These are phyloP conservation scores for Parafenestella ontariensis DNA, from an alignment of 2,329 filamentous ascomycete species.

Conservation along the genomic window DNA sequence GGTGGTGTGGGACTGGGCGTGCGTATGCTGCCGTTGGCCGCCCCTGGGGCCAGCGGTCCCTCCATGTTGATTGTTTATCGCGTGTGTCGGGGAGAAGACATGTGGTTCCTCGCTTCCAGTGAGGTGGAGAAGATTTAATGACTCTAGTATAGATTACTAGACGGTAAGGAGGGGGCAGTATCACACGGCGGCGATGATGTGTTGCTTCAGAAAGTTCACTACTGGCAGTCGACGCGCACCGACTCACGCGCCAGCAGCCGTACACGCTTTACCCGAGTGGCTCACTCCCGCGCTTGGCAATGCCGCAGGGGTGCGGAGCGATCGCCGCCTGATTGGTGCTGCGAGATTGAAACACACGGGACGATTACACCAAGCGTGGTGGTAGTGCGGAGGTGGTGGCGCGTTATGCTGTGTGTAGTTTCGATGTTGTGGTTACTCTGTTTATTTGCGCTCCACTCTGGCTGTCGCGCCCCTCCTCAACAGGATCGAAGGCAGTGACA, in stretches of 20 bases:
- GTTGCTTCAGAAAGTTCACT: constrained; percentile 23
- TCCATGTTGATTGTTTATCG: constrained; percentile 47
- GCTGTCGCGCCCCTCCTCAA: not conserved
- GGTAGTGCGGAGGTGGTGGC: not conserved
- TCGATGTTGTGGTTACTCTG: not conserved
- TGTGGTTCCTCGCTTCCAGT: constrained; percentile 37
- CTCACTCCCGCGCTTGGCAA: constrained; percentile 24
- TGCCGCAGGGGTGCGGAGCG: constrained; percentile 31
- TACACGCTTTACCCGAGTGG: constrained; percentile 1
- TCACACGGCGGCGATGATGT: constrained; percentile 29
- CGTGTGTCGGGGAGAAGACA: constrained; percentile 36
- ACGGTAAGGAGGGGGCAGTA: constrained; percentile 10
- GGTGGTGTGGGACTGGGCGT: constrained; percentile 47
- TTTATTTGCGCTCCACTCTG: not conserved
- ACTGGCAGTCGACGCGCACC: constrained; percentile 18
- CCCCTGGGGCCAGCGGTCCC: constrained; percentile 51
- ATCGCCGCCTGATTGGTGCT: constrained; percentile 28
- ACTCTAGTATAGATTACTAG: constrained; percentile 8
- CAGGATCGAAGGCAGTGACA: constrained; percentile 9
- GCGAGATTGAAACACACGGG: not conserved
- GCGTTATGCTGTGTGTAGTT: constrained; percentile 1
- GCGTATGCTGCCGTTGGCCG: constrained; percentile 48
- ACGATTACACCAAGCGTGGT: constrained; percentile 8
- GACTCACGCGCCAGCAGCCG: constrained; percentile 14
- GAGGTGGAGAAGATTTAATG: constrained; percentile 7